Percentiles rank a stretch among this genome's conserved stretches.
Conservation (phyloP, 495 filamentous ascomycete species). For the Hypoxylon cercidicola region DNA sequence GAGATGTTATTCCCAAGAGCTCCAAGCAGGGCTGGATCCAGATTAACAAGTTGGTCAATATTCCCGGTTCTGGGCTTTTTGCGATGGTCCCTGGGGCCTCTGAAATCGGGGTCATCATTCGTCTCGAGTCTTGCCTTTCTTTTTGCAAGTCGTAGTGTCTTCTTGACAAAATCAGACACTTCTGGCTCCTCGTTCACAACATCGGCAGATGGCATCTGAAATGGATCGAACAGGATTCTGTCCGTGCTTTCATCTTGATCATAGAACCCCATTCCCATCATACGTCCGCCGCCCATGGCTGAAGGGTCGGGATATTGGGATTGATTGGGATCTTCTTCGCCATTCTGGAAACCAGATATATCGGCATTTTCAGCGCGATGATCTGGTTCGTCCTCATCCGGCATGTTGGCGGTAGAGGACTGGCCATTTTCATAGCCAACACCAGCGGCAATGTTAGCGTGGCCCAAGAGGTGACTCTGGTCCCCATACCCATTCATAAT, state of each 20-base stretch:
- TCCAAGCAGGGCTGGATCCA: conserved; percentile 49
- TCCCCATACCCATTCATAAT: conserved; percentile 49
- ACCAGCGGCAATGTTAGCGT: not conserved
- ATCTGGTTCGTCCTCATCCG: conserved; percentile 11
- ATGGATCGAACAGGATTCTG: conserved; percentile 61
- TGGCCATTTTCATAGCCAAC: conserved; percentile 17
- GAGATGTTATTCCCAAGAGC: conserved; percentile 31
- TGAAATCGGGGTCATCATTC: conserved; percentile 60
- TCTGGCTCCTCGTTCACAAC: conserved; percentile 54
- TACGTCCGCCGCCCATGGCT: conserved; percentile 53
- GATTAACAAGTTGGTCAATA: conserved; percentile 45
- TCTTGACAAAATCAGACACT: conserved; percentile 58
- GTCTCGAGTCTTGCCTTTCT: conserved; percentile 56
- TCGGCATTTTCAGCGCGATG: conserved; percentile 41
- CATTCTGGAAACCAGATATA: conserved; percentile 43
- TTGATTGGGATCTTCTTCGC: conserved; percentile 44
- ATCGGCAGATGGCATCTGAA: conserved; percentile 56
- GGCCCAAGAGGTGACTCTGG: conserved; percentile 42
- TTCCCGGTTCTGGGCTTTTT: conserved; percentile 52
- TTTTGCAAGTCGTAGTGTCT: conserved; percentile 57
- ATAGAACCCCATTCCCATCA: conserved; percentile 66
- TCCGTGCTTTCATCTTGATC: conserved; percentile 63
- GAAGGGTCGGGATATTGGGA: conserved; percentile 62
- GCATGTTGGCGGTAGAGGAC: conserved; percentile 4
- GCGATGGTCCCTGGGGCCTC: conserved; percentile 44